Base-by-base conservation (phyloP, 768 basidiomycete genomes). In the Podaxis mareebaensis region DNA sequence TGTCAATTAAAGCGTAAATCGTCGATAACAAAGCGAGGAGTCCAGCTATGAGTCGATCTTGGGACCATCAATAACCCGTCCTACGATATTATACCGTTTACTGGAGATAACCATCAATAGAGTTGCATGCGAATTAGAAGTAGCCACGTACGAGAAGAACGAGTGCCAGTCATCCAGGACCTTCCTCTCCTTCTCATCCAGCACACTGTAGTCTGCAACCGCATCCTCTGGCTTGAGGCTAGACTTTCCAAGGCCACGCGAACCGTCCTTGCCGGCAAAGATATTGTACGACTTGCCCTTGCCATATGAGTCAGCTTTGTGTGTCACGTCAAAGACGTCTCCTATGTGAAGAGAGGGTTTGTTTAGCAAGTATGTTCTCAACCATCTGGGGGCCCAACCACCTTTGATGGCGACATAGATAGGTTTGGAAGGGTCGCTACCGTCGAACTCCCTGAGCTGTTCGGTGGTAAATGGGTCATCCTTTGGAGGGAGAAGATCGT, bases 321-420 rank as follows among this genome's bases (percentile, higher is more conserved):
- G 78, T 0, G 90, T 79, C 8, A 99, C 96, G 73, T 98, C 95
- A 75, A 97, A 98, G 8, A 98, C 83, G 1, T 88, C 90, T 53
- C 95, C 92, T 92, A 65, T 33, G 58, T n/a, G 22, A 28, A 26
- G n/a, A n/a, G 22, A 6, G 55, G 51, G 30, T 8, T 8, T 46
- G n/a, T 40, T 56, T 3, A 22, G 39, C 38, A 40, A 63, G 20
- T 7, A 2, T 58, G 26, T 28, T 58, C 56, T 24, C 56, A 22
- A 24, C 1, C 33, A 3, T 22, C 8, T 13, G 20, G 36, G 15
- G 66, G 48, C 33, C 36, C 2, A 3, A 7, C 20, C 22, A 88
- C 93, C 93, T 82, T 97, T 98, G 78, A 99, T 96, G 33, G 94
- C 90, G 48, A 99, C 90, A 68, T 91, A 95, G 65, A 99, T 92